Evolutionary conservation across 2,329 filamentous ascomycete species (phyloP), one percentile per base, ranked within the genome.

Genomic region (Colletotrichum shisoi): DNA sequence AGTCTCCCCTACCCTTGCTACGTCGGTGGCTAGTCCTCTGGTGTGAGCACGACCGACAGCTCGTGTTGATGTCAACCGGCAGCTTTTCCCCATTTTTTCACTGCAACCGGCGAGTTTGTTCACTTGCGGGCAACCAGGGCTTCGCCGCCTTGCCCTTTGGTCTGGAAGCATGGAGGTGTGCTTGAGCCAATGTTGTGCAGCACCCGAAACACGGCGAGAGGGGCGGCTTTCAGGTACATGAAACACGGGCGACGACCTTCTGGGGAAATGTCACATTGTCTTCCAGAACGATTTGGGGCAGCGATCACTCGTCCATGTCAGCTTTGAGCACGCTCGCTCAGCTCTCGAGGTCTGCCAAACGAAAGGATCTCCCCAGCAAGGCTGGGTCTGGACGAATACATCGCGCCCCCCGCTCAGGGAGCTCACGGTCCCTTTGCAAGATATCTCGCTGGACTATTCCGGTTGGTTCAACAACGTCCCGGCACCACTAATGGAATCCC

Each of bases 191-290:
- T 68, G 71, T 73, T 67, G 67, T 72, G 71, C 72, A 73, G 72
- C 53, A 72, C 60, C 67, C 70, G 71, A 73, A 73, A 73, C 72
- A 75, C 69, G 71, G 62, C 53, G 65, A 67, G 57, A 57, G 63
- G 64, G 63, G 64, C 61, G 63, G 67, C 69, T 63, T 68, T 71
- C 71, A 72, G 71, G 70, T 69, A 72, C 71, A 71, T 72, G 71
- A 73, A 73, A 73, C 71, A 70, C 70, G 53, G 58, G 45, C 57
- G 58, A 52, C 56, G 60, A 24, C 56, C 54, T 37, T 61, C 53
- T 58, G 51, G 53, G 48, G 52, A 56, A 42, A 60, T 68, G 65
- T 70, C 69, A 62, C 65, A 60, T 70, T 46, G 60, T 53, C 60
- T 72, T 72, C 71, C 71, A 72, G 71, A 72, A 72, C 48, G 51